Evolutionary conservation across 2,329 filamentous ascomycete genomes (phyloP).

Genomic region (Sphaerostilbella broomeana): DNA sequence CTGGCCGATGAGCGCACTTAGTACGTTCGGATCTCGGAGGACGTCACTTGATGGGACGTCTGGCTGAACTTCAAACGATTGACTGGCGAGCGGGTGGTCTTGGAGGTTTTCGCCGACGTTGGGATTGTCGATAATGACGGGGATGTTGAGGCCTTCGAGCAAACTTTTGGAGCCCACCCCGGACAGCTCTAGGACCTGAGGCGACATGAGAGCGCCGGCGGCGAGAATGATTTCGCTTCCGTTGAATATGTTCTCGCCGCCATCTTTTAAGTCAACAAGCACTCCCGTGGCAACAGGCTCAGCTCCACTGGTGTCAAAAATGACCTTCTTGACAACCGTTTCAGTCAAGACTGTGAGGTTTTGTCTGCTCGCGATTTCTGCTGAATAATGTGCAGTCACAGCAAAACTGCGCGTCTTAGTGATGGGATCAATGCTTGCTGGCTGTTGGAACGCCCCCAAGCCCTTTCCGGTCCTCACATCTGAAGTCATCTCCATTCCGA

Average conservation of each 20-base stretch:
- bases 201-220: slow-evolving; percentile 16
- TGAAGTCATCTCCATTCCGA: slow-evolving; percentile 26
- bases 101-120: slow-evolving; percentile 36
- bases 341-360: slow-evolving; percentile 31
- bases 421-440: slow-evolving; percentile 25
- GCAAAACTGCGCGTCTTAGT: slow-evolving; percentile 28
- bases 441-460: slow-evolving; percentile 28
- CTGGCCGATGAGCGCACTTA: slow-evolving; percentile 25
- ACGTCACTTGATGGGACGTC: slow-evolving; percentile 22
- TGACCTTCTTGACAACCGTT: slow-evolving; percentile 28
- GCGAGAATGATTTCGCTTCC: slow-evolving; percentile 24
- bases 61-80: slow-evolving; percentile 31
- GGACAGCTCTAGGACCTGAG: slow-evolving; percentile 27
- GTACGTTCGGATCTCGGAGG: slow-evolving; percentile 25
- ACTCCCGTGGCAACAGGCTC: slow-evolving; percentile 29
- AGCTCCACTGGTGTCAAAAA: slow-evolving; percentile 18
- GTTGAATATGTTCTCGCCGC: slow-evolving; percentile 33
- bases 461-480: slow-evolving; percentile 27
- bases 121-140: slow-evolving; percentile 28
- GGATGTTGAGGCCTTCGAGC: slow-evolving; percentile 26
- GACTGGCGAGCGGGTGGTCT: slow-evolving; percentile 26
- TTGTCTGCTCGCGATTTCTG: slow-evolving; percentile 24
- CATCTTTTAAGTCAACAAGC: slow-evolving; percentile 21
- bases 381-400: slow-evolving; percentile 27
- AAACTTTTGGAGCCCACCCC: slow-evolving; percentile 28